A percentile compares a stretch with the other conserved stretches of the same genome.
phyloP scores from a whole-genome alignment of 805 yeast genomes.

The Hanseniaspora thailandica region DNA sequence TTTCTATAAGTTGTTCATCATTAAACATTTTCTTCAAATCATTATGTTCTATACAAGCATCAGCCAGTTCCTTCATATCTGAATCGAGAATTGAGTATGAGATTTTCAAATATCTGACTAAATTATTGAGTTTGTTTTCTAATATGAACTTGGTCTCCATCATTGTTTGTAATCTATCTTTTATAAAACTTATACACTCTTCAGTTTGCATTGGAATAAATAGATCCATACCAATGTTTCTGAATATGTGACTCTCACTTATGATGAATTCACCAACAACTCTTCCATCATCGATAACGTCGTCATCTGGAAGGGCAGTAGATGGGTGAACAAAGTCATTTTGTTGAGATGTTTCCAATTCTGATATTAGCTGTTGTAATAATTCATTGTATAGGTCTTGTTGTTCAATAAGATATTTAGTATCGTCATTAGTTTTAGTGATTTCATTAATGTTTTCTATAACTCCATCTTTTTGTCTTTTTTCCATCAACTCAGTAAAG shows the following conservation, averaged over 20 bases:
- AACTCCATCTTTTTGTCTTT: conserved; percentile 7
- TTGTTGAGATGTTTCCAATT: not conserved
- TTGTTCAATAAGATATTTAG: conserved; percentile 24
- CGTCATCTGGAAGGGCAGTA: not conserved
- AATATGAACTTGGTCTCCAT: conserved; percentile 3
- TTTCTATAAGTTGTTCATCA: conserved; percentile 2
- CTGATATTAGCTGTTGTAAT: not conserved
- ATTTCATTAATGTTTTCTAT: not conserved
- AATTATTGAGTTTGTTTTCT: conserved; percentile 11
- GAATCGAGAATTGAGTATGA: not conserved
- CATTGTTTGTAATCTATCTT: conserved; percentile 20
- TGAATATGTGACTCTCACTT: conserved; percentile 21
- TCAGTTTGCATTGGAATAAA: conserved; percentile 23
- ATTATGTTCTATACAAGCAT: conserved; percentile 3
- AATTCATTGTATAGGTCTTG: conserved; percentile 19
- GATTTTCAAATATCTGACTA: conserved; percentile 3
- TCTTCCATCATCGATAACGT: conserved; percentile 17
- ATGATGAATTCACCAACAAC: conserved; percentile 27
- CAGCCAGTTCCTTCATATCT: not conserved
- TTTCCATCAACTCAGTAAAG: conserved; percentile 4
- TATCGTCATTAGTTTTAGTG: conserved; percentile 6
- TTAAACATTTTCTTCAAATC: not conserved
- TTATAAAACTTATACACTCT: conserved; percentile 22
- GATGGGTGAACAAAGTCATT: not conserved
- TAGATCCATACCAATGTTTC: conserved; percentile 28